A percentile compares a stretch with the other conserved stretches of the same genome.
Evolutionary conservation across 441 rosid species (phyloP).

Genomic region (Dalechampia spathulata): DNA sequence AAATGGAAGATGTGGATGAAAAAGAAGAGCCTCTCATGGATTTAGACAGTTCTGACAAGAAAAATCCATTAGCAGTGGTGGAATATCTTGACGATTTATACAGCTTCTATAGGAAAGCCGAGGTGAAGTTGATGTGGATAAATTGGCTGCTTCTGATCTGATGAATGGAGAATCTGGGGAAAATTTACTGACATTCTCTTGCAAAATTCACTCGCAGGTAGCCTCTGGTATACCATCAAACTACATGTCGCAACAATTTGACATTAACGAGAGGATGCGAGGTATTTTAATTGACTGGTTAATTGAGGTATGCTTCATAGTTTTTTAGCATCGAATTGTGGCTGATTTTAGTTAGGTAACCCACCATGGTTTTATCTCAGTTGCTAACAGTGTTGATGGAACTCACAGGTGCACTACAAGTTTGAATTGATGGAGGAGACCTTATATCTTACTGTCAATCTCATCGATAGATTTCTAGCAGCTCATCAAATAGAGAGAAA

Average conservation of each 20-base stretch:
- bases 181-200: neutral
- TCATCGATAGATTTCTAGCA: constrained; percentile 85
- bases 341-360: no score
- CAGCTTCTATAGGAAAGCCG: constrained; percentile 46
- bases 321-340: neutral
- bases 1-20: constrained; percentile 89
- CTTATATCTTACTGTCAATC: constrained; percentile 76
- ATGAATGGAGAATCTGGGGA: no score
- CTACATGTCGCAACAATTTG: constrained; percentile 70
- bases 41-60: constrained; percentile 61
- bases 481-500: constrained; percentile 59
- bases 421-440: constrained; percentile 88
- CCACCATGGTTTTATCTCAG: neutral
- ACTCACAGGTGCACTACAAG: constrained; percentile 95
- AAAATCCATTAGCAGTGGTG: constrained; percentile 67
- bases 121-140: constrained; percentile 39
- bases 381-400: constrained; percentile 14
- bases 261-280: constrained; percentile 88
- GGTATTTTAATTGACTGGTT: constrained; percentile 94
- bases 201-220: constrained; percentile 56
- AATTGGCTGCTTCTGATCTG: neutral
- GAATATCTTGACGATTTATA: constrained; percentile 78
- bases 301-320: constrained; percentile 58
- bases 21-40: constrained; percentile 51
- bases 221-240: constrained; percentile 45